Base-by-base conservation (phyloP, 495 filamentous ascomycete species). In the Apiosordaria backusii region DNA sequence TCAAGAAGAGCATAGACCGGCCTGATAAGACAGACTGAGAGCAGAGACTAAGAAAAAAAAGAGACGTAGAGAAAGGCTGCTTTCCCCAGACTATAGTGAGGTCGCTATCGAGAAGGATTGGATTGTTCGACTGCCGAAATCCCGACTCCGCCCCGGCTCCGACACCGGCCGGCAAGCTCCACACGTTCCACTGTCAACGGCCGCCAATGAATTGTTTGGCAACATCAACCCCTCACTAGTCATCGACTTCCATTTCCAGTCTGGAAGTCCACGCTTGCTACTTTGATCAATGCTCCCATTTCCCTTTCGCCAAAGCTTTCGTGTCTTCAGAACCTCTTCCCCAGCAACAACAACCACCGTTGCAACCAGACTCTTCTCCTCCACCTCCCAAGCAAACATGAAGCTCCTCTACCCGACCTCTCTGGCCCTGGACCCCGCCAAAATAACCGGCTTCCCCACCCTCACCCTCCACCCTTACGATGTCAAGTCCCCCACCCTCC, bases 341-440 rank as follows among this genome's bases (percentile, higher is more conserved):
- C 35, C 3, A 45, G 6, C 5, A 45, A 13, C 35, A 45, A 15
- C 5, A 45, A 10, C 35, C 16, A 9, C 1, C 10, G 10, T 13
- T 15, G 10, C 16, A 57, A 59, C 57, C 22, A 59, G 26, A 59
- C 16, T n/a, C 18, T 24, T 55, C 26, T 23, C 55, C 24, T 13
- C 35, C 9, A 13, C 35, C 1, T 18, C 35, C 5, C 35, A 7
- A 45, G 18, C 35, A 19, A 72, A 64, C 29, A 87, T 86, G 85
- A 87, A 88, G 75, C 81, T 88, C 72, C 83, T 87, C 27, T 88
- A 88, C 74, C 85, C 85, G 55, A 87, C 80, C 60, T 86, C 85
- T 6, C 78, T 87, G 64, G 72, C 74, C 29, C 78, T 87, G 68
- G 76, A 86, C 73, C 63, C 79, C 54, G 63, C 78, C 68, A 74